Percentiles rank a stretch among this genome's conserved stretches.
Evolutionary conservation across 106 monocot genomes (phyloP).

Genomic region (Dendrobium catenatum): DNA sequence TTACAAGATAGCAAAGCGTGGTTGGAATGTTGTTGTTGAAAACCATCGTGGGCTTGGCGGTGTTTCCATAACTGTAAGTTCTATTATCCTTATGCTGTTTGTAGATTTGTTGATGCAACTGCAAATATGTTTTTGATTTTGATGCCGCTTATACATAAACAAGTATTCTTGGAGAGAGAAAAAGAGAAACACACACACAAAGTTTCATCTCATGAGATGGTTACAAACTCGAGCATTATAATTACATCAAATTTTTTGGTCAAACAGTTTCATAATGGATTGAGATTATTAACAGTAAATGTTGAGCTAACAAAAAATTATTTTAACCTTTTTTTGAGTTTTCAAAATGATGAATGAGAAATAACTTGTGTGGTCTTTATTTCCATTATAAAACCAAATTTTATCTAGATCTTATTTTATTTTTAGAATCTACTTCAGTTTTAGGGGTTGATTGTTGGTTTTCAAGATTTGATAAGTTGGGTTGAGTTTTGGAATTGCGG

Average conservation of each 20-base stretch:
- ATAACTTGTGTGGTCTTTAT: background rate
- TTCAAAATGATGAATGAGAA: background rate
- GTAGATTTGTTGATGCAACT: background rate
- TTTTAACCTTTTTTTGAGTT: background rate
- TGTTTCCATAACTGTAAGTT: constrained; percentile 68
- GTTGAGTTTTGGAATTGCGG: background rate
- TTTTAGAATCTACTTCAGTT: background rate
- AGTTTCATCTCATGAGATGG: background rate
- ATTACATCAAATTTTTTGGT: background rate
- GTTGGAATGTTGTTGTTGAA: constrained; percentile 84
- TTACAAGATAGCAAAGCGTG: constrained; percentile 44
- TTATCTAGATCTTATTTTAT: background rate
- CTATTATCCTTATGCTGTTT: background rate
- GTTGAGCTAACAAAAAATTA: background rate
- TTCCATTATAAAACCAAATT: background rate
- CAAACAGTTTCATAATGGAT: background rate
- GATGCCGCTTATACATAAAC: background rate
- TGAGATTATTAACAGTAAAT: background rate
- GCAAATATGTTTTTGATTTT: background rate
- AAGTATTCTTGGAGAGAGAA: background rate
- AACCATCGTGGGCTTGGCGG: constrained; percentile 90
- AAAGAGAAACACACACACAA: background rate
- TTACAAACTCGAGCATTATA: background rate
- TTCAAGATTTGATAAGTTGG: background rate
- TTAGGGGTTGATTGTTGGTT: background rate